Percentiles rank a stretch among this genome's conserved stretches.
Conservation (phyloP, 345 rosid species). For the Isatis tinctoria region DNA sequence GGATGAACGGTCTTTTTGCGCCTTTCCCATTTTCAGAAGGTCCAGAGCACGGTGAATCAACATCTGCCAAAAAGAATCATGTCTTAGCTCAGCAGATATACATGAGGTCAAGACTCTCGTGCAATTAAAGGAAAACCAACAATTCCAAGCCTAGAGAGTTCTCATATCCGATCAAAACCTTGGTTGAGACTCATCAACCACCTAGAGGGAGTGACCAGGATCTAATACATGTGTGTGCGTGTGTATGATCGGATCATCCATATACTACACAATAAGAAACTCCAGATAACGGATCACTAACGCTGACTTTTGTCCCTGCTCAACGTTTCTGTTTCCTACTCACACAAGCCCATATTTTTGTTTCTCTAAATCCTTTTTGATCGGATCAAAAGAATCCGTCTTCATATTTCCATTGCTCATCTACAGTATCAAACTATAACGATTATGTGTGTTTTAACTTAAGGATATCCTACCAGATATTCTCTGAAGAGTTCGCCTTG, state of each 20-base stretch:
- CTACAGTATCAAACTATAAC: background rate
- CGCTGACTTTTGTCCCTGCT: background rate
- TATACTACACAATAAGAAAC: background rate
- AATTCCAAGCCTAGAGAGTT: slow-evolving; percentile 18
- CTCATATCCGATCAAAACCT: background rate
- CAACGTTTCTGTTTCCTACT: background rate
- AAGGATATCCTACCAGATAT: slow-evolving; percentile 48
- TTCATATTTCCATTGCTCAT: background rate
- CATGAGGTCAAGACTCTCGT: background rate
- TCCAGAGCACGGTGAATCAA: slow-evolving; percentile 41
- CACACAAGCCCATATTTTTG: background rate
- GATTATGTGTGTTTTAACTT: background rate
- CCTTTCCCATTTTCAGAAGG: slow-evolving; percentile 39
- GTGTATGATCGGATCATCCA: background rate
- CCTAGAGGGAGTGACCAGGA: slow-evolving; percentile 13
- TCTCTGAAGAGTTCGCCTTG: slow-evolving; percentile 87
- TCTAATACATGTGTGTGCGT: no score
- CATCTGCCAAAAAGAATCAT: slow-evolving; percentile 43
- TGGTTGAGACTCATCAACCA: slow-evolving; percentile 14
- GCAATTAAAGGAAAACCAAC: background rate
- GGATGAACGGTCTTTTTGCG: slow-evolving; percentile 62
- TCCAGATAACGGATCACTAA: background rate
- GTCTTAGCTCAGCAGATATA: slow-evolving; percentile 1
- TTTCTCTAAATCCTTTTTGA: background rate
- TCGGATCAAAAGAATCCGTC: background rate